phyloP scores from a whole-genome alignment of 2,329 filamentous ascomycete species.

The Rhytidhysteron rufulum region DNA sequence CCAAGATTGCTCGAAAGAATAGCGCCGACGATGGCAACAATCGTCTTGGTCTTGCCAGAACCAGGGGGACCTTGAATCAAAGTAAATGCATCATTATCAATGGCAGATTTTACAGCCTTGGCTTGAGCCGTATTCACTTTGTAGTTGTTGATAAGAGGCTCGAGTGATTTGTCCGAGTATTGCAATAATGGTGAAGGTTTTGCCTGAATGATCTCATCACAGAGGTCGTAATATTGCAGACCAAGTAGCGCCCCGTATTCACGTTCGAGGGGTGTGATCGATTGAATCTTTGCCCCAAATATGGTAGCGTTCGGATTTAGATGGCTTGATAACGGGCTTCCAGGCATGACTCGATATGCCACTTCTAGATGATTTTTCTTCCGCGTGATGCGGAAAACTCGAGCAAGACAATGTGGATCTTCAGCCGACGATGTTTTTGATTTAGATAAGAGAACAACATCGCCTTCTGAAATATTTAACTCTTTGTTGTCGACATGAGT shows the following conservation, averaged over 20 bases:
- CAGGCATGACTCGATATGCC: conserved; percentile 75
- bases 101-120: conserved; percentile 83
- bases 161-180: conserved; percentile 71
- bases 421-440: conserved; percentile 64
- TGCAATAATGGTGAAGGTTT: conserved; percentile 84
- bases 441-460: conserved; percentile 82
- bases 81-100: conserved; percentile 96
- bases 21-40: conserved; percentile 90
- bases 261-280: conserved; percentile 89
- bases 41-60: conserved; percentile 98
- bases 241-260: conserved; percentile 91
- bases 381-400: conserved; percentile 73
- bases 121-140: conserved; percentile 84
- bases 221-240: conserved; percentile 91
- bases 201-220: conserved; percentile 84
- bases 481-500: conserved; percentile 67
- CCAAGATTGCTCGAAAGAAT: conserved; percentile 62
- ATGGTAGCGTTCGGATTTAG: conserved; percentile 69
- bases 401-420: conserved; percentile 77
- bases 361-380: conserved; percentile 82
- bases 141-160: conserved; percentile 70
- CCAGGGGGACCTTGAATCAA: conserved; percentile 93
- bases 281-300: conserved; percentile 78
- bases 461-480: conserved; percentile 71
- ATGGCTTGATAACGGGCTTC: conserved; percentile 58